Percentiles rank a stretch among this genome's conserved stretches.
phyloP scores from a whole-genome alignment of 2,329 filamentous ascomycete genomes.

The Claviceps sp. region DNA sequence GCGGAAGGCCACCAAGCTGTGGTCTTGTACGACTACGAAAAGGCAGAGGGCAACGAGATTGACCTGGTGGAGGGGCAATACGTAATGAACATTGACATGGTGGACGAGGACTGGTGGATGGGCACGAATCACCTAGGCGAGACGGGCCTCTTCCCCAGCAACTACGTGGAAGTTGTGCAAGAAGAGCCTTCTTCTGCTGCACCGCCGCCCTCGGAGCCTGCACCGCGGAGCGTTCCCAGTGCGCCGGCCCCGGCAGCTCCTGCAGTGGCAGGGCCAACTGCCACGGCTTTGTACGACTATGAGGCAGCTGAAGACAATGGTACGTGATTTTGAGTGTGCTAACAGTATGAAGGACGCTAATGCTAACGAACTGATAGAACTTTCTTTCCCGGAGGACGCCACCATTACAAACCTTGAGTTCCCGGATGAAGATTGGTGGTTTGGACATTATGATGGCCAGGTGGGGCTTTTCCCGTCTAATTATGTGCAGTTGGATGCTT shows the following conservation, averaged over 20 bases:
- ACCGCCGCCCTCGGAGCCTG: slow-evolving; percentile 21
- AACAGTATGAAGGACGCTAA: background rate
- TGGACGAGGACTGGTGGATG: slow-evolving; percentile 98
- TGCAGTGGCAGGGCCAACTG: slow-evolving; percentile 43
- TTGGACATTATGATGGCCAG: slow-evolving; percentile 68
- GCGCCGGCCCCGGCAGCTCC: slow-evolving; percentile 24
- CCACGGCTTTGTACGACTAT: slow-evolving; percentile 86
- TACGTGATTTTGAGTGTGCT: slow-evolving; percentile 18
- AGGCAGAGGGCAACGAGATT: slow-evolving; percentile 93
- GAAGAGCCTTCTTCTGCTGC: slow-evolving; percentile 34
- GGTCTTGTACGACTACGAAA: slow-evolving; percentile 91
- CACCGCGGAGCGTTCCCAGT: slow-evolving; percentile 12
- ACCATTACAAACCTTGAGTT: slow-evolving; percentile 78
- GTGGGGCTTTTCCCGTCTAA: slow-evolving; percentile 74
- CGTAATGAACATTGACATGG: slow-evolving; percentile 88
- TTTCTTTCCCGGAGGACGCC: slow-evolving; percentile 80
- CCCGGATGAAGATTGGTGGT: slow-evolving; percentile 98
- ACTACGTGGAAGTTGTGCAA: slow-evolving; percentile 82
- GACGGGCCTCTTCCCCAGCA: slow-evolving; percentile 85
- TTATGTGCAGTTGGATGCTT: slow-evolving; percentile 47
- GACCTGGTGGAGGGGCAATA: slow-evolving; percentile 79
- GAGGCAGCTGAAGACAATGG: slow-evolving; percentile 93
- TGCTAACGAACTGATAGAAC: slow-evolving; percentile 24
- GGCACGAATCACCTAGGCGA: slow-evolving; percentile 78
- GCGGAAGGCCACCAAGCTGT: slow-evolving; percentile 56